Conservation (phyloP, 2,329 filamentous ascomycete species). For the Exophiala calicioides region DNA sequence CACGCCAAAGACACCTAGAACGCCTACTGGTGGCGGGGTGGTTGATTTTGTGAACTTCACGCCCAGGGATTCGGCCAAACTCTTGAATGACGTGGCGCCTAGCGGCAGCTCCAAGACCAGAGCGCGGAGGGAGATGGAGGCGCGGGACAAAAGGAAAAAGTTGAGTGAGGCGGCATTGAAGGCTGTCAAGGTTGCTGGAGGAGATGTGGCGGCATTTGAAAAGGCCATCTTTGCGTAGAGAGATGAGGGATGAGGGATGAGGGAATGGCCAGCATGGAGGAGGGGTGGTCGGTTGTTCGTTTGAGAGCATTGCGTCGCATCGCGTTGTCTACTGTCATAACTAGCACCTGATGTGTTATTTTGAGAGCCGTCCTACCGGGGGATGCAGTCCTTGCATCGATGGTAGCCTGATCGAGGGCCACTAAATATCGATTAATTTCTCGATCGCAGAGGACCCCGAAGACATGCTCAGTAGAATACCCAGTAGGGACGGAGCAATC, state of each 20-base stretch:
- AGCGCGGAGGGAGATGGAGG: conserved; percentile 85
- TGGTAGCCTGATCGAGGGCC: too few species aligned
- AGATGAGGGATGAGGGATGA: too few species aligned
- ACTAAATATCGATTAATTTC: too few species aligned
- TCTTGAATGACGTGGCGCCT: conserved; percentile 88
- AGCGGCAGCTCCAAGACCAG: conserved; percentile 93
- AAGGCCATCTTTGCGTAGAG: conserved; percentile 27
- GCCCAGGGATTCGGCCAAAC: conserved; percentile 71
- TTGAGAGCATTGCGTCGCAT: neutral
- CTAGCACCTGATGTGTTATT: too few species aligned
- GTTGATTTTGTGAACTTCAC: conserved; percentile 83
- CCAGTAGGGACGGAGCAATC: too few species aligned
- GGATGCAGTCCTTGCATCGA: too few species aligned
- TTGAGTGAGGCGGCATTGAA: conserved; percentile 33
- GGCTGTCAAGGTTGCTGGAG: conserved; percentile 47
- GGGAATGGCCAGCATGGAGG: too few species aligned
- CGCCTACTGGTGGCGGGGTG: conserved; percentile 32
- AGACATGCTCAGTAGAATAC: too few species aligned
- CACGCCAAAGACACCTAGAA: conserved; percentile 33
- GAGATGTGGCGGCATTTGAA: conserved; percentile 45
- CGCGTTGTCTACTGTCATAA: neutral
- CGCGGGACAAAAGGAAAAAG: conserved; percentile 68
- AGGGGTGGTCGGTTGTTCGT: too few species aligned
- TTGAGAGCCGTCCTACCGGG: too few species aligned
- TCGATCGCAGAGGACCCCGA: too few species aligned